Base-by-base conservation (phyloP, 495 filamentous ascomycete species). In the Aspergillus diversus region DNA sequence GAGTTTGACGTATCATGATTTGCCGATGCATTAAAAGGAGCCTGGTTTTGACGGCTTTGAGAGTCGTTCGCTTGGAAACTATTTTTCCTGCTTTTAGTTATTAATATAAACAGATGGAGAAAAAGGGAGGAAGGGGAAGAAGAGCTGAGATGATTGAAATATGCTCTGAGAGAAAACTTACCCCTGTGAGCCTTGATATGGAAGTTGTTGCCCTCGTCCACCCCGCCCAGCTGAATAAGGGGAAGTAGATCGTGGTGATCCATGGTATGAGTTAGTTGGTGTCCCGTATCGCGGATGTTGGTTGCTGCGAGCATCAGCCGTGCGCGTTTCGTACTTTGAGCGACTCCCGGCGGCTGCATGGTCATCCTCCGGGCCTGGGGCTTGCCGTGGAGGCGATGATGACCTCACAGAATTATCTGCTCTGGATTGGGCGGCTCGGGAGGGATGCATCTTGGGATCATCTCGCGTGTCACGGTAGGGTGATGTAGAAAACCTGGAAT, bases 191-290 rank as follows among this genome's bases (percentile, higher is more conserved):
- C 82, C 83, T 47, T 78, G 81, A 67, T 85, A 86, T 46, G 80
- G 80, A 67, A 77, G 73, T 62, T 78, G 83, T 65, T 66, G 60
- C 16, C 84, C 84, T 43, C 39, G 85, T 32, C 83, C 83, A 27
- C 84, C 84, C 66, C 86, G 78, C 33, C 81, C 80, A 57, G 74
- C 73, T 42, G 75, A 77, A 71, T 88, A 88, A 2, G 90, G 88
- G 32, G 90, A 92, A 53, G 84, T 81, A 8, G 84, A 81, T 43
- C 84, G 84, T 39, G 91, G 90, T 9, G 88, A 92, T 27, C 82
- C 84, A 63, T 87, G 86, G 64, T 84, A 84, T n/a, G 87, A 88
- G 39, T 82, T 83, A 55, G 76, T 81, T 37, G 87, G 83, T 33
- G 82, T 86, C 43, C 75, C 75, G 54, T 86, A 83, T 16, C 71